Evolutionary conservation across 2,329 filamentous ascomycete genomes (phyloP), one percentile per base, ranked within the genome.

Genomic region (Zymoseptoria passerinii): DNA sequence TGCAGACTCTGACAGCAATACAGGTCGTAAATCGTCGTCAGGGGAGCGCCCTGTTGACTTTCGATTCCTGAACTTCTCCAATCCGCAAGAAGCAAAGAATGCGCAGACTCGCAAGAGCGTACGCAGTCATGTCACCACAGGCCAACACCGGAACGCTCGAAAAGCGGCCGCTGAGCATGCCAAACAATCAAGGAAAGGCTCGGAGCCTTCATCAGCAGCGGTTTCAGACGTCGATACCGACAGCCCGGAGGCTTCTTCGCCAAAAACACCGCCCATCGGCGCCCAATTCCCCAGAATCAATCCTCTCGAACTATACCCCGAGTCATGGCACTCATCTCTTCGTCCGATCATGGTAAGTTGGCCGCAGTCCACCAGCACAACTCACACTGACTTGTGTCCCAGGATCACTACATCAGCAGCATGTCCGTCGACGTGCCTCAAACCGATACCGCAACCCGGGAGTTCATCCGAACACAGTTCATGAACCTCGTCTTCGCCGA

Each of bases 371-470:
- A 52, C 49, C 35, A 48, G 23, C 23, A 35, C 52, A 29, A n/a
- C 23, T 54, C 19, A 27, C 40, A 35, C 60, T 65, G 13, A 62
- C 57, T 20, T 27, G 28, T 9, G n/a, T 40, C 7, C 27, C 53
- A 71, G 69, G 68, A 71, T 19, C 62, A 69, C 58, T 71, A 70
- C 52, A 51, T 66, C 19, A 61, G 60, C 23, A 62, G 70, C 59
- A 73, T 78, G 65, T 74, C 74, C 4, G 70, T 75, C 35, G 72
- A 77, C 50, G 72, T 77, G 10, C 75, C 75, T 13, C 73, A 76
- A 50, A 68, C 77, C 23, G 76, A 77, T 54, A 66, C 67, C 0
- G 64, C 65, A 1, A 69, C 69, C 49, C 65, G 64, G n/a, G 69
- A 68, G 9, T 67, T 75, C 5, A 65, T 78, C 5, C 68, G 74